Percentiles rank a stretch among this genome's conserved stretches.
Evolutionary conservation across 202 grass and related monocot species (phyloP).

Genomic region (Thinopyrum obtusiflorum): DNA sequence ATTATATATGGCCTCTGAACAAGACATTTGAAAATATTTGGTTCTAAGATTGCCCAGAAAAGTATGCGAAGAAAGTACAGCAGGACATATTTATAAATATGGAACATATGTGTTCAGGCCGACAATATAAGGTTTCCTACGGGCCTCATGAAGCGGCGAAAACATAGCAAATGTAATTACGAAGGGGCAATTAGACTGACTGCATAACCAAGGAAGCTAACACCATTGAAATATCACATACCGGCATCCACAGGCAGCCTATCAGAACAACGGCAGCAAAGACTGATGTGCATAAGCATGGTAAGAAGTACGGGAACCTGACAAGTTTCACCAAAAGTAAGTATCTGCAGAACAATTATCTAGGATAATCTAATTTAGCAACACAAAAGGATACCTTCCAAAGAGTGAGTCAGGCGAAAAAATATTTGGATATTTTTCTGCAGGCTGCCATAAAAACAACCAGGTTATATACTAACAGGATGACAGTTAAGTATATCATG

Average conservation of each 20-base stretch:
- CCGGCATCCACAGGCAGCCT: slow-evolving; percentile 78
- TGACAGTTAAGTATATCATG: background rate
- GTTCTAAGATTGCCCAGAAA: background rate
- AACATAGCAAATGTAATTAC: too few relatives aligned
- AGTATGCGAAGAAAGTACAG: background rate
- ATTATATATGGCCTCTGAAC: too few relatives aligned
- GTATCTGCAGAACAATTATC: background rate
- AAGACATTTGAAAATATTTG: too few relatives aligned
- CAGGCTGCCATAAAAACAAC: slow-evolving; percentile 50
- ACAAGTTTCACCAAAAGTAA: slow-evolving; percentile 2
- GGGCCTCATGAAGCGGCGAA: too few relatives aligned
- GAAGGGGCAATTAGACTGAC: too few relatives aligned
- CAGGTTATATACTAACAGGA: background rate
- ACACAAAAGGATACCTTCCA: slow-evolving; percentile 47
- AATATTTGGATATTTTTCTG: slow-evolving; percentile 71
- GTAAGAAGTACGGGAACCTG: slow-evolving; percentile 80
- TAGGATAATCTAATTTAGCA: background rate
- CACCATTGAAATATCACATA: slow-evolving; percentile 30
- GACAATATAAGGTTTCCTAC: too few relatives aligned
- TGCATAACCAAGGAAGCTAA: background rate
- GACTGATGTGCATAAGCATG: slow-evolving; percentile 59
- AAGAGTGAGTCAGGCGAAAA: slow-evolving; percentile 70
- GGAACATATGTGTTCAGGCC: background rate
- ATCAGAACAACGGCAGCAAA: slow-evolving; percentile 57
- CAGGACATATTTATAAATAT: background rate